phyloP scores from a whole-genome alignment of 2,329 filamentous ascomycete genomes.

The Colletotrichum sp. region DNA sequence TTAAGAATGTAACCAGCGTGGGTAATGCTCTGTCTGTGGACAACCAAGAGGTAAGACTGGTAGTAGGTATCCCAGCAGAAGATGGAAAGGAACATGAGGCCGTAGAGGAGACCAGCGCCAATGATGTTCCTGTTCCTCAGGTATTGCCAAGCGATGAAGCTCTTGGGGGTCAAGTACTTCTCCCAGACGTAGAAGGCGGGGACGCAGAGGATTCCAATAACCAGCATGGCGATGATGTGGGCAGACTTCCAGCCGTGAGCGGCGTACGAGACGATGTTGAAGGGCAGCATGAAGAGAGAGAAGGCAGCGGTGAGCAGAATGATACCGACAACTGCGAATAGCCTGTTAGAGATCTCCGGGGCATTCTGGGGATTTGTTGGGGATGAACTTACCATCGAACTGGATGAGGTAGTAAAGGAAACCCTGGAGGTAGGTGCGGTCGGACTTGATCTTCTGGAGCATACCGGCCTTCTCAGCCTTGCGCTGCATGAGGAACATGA shows the following conservation, averaged over 20 bases:
- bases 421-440: conserved; percentile 7
- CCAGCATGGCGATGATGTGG: conserved; percentile 51
- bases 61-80: conserved; percentile 44
- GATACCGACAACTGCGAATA: conserved; percentile 45
- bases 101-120: conserved; percentile 27
- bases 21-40: conserved; percentile 32
- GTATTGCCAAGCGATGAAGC: conserved; percentile 55
- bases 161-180: conserved; percentile 53
- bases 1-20: conserved; percentile 35
- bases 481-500: conserved; percentile 41
- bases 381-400: conserved; percentile 18
- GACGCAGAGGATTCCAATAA: conserved; percentile 57
- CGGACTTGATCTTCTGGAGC: conserved; percentile 15
- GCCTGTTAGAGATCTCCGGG: neutral
- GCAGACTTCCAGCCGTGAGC: conserved; percentile 45
- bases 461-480: conserved; percentile 55
- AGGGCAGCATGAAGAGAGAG: conserved; percentile 59
- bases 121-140: conserved; percentile 42
- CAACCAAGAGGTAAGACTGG: conserved; percentile 44
- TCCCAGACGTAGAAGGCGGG: conserved; percentile 53
- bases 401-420: conserved; percentile 17
- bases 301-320: conserved; percentile 53
- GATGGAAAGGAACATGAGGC: conserved; percentile 31
- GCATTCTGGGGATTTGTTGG: neutral
- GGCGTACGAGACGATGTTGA: conserved; percentile 53